These are phyloP conservation scores for Violaceomyces palustris DNA, from an alignment of 1,284 basidiomycete genomes.

Conservation along the genomic window DNA sequence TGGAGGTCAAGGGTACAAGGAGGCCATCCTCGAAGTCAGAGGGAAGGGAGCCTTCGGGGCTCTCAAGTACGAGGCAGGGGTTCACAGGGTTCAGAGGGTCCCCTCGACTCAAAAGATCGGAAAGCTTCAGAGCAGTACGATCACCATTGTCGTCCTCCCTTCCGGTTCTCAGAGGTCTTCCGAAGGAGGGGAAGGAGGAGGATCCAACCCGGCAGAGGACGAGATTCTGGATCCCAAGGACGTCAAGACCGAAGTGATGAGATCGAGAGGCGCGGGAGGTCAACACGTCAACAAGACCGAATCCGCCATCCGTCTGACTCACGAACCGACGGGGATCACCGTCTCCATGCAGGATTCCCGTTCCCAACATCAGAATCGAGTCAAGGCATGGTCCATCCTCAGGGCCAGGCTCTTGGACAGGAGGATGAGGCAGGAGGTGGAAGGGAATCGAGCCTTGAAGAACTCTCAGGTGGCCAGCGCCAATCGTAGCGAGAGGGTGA, in stretches of 20 bases:
- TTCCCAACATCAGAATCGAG: constrained; percentile 72
- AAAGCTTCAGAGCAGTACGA: constrained; percentile 86
- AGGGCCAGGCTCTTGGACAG: constrained; percentile 44
- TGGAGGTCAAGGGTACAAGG: constrained; percentile 65
- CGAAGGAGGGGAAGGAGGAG: constrained; percentile 55
- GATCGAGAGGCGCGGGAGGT: constrained; percentile 90
- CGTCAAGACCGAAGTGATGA: constrained; percentile 86
- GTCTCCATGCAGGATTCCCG: constrained; percentile 99
- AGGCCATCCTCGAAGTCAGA: constrained; percentile 76
- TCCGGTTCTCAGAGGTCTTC: constrained; percentile 11
- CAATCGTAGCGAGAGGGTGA: constrained; percentile 45
- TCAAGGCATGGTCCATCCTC: constrained; percentile 48
- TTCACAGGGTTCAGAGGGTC: constrained; percentile 90
- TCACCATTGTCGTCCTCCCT: constrained; percentile 60
- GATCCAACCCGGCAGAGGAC: constrained; percentile 52
- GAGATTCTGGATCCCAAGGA: constrained; percentile 76
- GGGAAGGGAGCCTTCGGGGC: constrained; percentile 73
- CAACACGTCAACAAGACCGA: constrained; percentile 99
- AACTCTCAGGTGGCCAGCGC: constrained; percentile 46
- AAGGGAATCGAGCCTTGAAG: constrained; percentile 32
- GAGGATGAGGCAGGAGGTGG: constrained; percentile 38
- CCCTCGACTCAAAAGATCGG: constrained; percentile 83
- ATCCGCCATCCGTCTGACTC: constrained; percentile 92
- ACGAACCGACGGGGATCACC: constrained; percentile 84
- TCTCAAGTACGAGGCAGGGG: constrained; percentile 84